These are phyloP conservation scores for Sporothrix mexicana DNA, from an alignment of 2,329 filamentous ascomycete genomes.

Conservation along the genomic window DNA sequence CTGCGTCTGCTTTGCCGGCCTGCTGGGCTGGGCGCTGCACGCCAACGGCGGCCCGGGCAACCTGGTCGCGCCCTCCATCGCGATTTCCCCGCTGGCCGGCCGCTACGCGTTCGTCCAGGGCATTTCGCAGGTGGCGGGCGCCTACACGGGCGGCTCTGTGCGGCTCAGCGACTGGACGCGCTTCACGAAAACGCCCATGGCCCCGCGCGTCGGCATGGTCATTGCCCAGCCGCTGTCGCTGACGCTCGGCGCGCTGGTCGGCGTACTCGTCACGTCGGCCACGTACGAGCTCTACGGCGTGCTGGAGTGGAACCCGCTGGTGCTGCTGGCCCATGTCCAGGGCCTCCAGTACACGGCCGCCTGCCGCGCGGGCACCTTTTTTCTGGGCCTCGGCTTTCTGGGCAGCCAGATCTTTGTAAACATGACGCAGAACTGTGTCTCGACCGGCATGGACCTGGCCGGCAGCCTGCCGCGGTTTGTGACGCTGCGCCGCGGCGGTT, in stretches of 20 bases:
- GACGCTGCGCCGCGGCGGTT: constrained; percentile 61
- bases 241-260: constrained; percentile 16
- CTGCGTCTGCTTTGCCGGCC: constrained; percentile 26
- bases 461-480: constrained; percentile 58
- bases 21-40: constrained; percentile 25
- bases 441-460: constrained; percentile 61
- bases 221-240: constrained; percentile 21
- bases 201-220: constrained; percentile 23
- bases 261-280: constrained; percentile 23
- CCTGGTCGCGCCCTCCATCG: constrained; percentile 9
- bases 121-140: constrained; percentile 23
- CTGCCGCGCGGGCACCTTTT: constrained; percentile 25
- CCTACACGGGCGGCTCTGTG: constrained; percentile 20
- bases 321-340: constrained; percentile 20
- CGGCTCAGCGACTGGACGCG: constrained; percentile 17
- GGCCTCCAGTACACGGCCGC: constrained; percentile 12
- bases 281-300: constrained; percentile 23
- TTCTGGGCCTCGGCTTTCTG: constrained; percentile 15
- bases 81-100: constrained; percentile 11
- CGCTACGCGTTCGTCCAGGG: constrained; percentile 24
- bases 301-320: constrained; percentile 22
- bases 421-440: constrained; percentile 55
- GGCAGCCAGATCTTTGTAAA: constrained; percentile 39
- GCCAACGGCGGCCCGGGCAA: constrained; percentile 23
- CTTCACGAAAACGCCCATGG: constrained; percentile 24